A percentile compares a stretch with the other conserved stretches of the same genome.
These are phyloP conservation scores for Tolypocladium sp. DNA, from an alignment of 2,329 filamentous ascomycete genomes.

Conservation along the genomic window DNA sequence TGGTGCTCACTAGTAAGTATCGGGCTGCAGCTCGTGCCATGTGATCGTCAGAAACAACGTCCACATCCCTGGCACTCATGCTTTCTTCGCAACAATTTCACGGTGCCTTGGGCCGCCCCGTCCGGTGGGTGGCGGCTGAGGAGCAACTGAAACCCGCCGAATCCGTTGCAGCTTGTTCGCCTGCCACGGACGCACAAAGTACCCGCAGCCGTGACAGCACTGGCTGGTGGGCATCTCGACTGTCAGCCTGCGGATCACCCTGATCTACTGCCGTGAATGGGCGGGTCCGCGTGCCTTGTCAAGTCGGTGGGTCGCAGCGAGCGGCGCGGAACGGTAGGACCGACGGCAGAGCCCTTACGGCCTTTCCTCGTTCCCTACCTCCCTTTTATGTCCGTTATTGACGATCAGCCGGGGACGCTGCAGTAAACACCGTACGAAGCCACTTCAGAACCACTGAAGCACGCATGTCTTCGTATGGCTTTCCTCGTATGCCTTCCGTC, in stretches of 20 bases:
- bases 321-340: not conserved
- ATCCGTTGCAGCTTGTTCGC: not conserved
- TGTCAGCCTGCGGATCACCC: not conserved
- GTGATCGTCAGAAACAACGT: not conserved
- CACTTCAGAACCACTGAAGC: not conserved
- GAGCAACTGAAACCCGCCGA: not conserved
- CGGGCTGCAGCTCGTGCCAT: not conserved
- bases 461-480: not conserved
- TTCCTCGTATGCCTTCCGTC: not conserved
- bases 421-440: not conserved
- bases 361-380: not conserved
- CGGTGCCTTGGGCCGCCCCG: not conserved
- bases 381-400: not conserved
- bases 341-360: not conserved
- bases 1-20: not conserved
- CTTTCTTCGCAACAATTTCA: not conserved
- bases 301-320: not conserved
- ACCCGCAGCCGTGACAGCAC: not conserved
- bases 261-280: not conserved
- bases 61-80: not conserved
- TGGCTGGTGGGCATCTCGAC: not conserved
- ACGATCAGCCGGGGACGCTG: not conserved
- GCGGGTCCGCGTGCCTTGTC: not conserved
- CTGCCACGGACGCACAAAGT: not conserved
- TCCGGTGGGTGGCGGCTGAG: not conserved